Evolutionary conservation across 345 rosid species (phyloP).

Genomic region (sweet orange (Citrus sinensis)): DVS_A1.0 CM039162.1:29120501-29121000

Average conservation of each 20-base stretch:
- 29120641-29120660: neutral
- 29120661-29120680: neutral
- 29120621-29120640: neutral
- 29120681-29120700: neutral
- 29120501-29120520: conserved; percentile 9
- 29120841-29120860: neutral
- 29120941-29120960: neutral
- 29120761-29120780: neutral
- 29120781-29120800: neutral
- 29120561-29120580: neutral
- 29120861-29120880: neutral
- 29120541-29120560: neutral
- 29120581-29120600: neutral
- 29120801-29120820: neutral
- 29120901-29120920: neutral
- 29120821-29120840: neutral
- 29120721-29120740: neutral
- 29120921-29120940: neutral
- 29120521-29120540: neutral
- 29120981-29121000: neutral
- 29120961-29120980: neutral
- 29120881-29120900: neutral
- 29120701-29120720: neutral
- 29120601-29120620: neutral
- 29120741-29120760: neutral